Conservation (phyloP, 371 early-diverging fungal genomes). For the Syncephalis plumigaleata region DNA sequence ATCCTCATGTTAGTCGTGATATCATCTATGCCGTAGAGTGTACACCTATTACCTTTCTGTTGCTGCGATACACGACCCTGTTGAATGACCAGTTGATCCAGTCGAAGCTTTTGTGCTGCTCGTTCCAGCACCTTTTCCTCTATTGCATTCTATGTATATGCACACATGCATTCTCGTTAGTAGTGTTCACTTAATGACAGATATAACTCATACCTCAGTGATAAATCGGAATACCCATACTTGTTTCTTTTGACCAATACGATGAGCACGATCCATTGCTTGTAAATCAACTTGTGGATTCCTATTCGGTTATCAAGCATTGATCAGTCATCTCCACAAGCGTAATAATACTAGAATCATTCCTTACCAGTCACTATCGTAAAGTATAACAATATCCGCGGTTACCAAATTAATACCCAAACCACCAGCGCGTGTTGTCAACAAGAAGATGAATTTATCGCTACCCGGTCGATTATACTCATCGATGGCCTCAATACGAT, state of each 20-base stretch:
- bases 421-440: conserved; percentile 98
- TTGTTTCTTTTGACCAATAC: conserved; percentile 98
- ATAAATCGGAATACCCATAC: conserved; percentile 96
- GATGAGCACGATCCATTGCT: conserved; percentile 96
- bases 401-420: conserved; percentile 97
- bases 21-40: not conserved
- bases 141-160: conserved; percentile 46
- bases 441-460: conserved; percentile 88
- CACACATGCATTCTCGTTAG: not conserved
- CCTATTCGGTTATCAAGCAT: conserved; percentile 6
- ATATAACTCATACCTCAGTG: conserved; percentile 40
- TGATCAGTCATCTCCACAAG: not conserved
- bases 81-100: conserved; percentile 97
- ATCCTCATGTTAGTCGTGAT: too few relatives aligned
- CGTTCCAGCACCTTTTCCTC: conserved; percentile 96
- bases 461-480: conserved; percentile 86
- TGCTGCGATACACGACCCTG: conserved; percentile 29
- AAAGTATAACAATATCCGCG: conserved; percentile 95
- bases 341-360: not conserved
- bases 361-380: conserved; percentile 89
- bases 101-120: conserved; percentile 89
- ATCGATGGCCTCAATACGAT: conserved; percentile 84
- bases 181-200: not conserved
- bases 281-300: conserved; percentile 96
- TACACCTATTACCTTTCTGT: conserved; percentile 15